Percentiles rank a stretch among this genome's conserved stretches.
Conservation (phyloP, 1,284 basidiomycete species). For the Amylostereum areolatum region DNA sequence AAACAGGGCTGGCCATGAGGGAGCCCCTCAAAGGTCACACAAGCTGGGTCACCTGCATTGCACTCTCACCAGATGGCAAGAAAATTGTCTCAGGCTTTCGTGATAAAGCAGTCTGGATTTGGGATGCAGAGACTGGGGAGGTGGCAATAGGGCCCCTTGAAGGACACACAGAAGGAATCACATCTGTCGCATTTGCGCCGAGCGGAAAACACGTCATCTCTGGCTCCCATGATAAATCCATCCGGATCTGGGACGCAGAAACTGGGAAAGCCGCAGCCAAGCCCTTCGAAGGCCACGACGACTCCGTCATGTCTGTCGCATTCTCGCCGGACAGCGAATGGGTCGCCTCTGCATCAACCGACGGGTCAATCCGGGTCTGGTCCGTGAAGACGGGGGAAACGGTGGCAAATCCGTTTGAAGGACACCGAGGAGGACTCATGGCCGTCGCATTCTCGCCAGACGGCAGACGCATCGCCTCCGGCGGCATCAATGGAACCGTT, state of each 20-base stretch:
- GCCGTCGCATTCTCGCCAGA: not conserved
- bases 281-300: not conserved
- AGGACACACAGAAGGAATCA: constrained; percentile 2
- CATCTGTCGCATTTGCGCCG: constrained; percentile 7
- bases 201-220: constrained; percentile 2
- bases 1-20: constrained; percentile 10
- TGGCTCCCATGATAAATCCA: constrained; percentile 3
- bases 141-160: constrained; percentile 9
- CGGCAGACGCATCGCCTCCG: not conserved
- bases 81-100: constrained; percentile 24
- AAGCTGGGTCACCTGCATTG: constrained; percentile 7
- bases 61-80: constrained; percentile 6
- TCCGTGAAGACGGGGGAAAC: not conserved
- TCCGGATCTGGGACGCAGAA: constrained; percentile 5
- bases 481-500: not conserved
- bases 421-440: too few relatives aligned
- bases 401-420: too few relatives aligned
- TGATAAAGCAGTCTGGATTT: constrained; percentile 25
- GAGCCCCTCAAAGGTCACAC: constrained; percentile 8
- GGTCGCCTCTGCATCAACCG: not conserved
- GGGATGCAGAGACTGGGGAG: constrained; percentile 21
- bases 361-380: constrained; percentile 2
- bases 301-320: not conserved
- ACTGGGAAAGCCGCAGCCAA: not conserved
- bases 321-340: not conserved